phyloP scores from a whole-genome alignment of 1,284 basidiomycete species.

The Termitomyces sp. region DNA sequence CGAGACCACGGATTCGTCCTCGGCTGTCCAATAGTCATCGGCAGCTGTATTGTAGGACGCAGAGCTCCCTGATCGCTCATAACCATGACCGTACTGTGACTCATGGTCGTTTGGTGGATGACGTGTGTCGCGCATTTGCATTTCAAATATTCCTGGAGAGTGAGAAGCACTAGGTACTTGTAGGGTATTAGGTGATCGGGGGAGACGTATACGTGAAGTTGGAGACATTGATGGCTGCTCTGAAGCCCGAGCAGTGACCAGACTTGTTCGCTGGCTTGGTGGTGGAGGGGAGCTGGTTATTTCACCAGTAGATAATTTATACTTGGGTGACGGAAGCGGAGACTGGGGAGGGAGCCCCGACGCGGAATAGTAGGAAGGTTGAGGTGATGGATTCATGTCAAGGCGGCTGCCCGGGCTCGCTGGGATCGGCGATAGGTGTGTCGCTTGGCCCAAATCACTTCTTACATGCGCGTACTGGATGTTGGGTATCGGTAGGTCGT shows the following conservation, averaged over 20 bases:
- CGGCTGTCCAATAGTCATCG: slow-evolving; percentile 34
- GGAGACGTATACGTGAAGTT: slow-evolving; percentile 21
- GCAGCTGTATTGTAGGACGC: slow-evolving; percentile 38
- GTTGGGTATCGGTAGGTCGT: slow-evolving; percentile 23
- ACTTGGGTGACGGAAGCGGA: slow-evolving; percentile 49
- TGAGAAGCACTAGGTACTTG: slow-evolving; percentile 11
- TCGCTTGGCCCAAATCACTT: slow-evolving; percentile 13
- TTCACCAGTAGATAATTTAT: slow-evolving; percentile 40
- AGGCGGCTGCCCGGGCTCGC: slow-evolving; percentile 16
- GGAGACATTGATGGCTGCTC: slow-evolving; percentile 15
- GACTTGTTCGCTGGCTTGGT: slow-evolving; percentile 34
- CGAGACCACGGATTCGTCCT: slow-evolving; percentile 20
- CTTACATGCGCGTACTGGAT: slow-evolving; percentile 22
- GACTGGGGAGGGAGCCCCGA: slow-evolving; percentile 61
- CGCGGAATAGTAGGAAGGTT: slow-evolving; percentile 65
- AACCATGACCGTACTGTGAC: slow-evolving; percentile 19
- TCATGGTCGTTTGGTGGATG: slow-evolving; percentile 25
- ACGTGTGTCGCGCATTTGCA: slow-evolving; percentile 37
- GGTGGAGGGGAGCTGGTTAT: slow-evolving; percentile 39
- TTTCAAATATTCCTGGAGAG: slow-evolving; percentile 41
- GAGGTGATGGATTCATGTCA: slow-evolving; percentile 25
- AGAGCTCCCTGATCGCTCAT: slow-evolving; percentile 31
- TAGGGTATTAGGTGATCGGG: slow-evolving; percentile 16
- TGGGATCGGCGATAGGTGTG: slow-evolving; percentile 24
- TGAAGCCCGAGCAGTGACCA: slow-evolving; percentile 28